Conservation (phyloP, 768 basidiomycete genomes). For the Lyophyllum shimeji region DNA sequence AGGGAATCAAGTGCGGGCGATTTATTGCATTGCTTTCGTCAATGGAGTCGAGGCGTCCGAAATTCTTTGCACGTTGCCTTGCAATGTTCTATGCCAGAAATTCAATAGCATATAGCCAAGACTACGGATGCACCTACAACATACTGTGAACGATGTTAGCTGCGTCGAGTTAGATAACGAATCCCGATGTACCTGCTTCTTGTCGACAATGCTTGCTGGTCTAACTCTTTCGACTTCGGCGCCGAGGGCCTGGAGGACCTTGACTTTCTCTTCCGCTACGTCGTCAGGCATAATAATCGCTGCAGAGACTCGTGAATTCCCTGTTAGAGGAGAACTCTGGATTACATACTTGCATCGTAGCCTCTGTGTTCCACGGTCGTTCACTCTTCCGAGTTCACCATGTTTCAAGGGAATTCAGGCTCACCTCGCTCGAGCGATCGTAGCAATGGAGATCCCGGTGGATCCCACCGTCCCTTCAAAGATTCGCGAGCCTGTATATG, state of each 20-base stretch:
- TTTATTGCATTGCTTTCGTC: slow-evolving; percentile 19
- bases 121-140: slow-evolving; percentile 47
- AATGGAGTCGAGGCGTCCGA: slow-evolving; percentile 48
- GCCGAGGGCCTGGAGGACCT: slow-evolving; percentile 78
- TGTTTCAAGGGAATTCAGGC: slow-evolving; percentile 14
- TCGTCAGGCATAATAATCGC: slow-evolving; percentile 92
- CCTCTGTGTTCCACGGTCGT: slow-evolving; percentile 50
- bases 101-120: neutral
- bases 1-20: slow-evolving; percentile 33
- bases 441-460: slow-evolving; percentile 95
- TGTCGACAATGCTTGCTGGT: slow-evolving; percentile 96
- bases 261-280: slow-evolving; percentile 88
- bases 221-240: slow-evolving; percentile 88
- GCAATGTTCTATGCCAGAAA: slow-evolving; percentile 73
- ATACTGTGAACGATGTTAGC: slow-evolving; percentile 40
- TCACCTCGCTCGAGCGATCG: slow-evolving; percentile 84
- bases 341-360: slow-evolving; percentile 75
- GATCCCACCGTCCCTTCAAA: slow-evolving; percentile 98
- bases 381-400: neutral
- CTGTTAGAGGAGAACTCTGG: neutral
- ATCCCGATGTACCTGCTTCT: slow-evolving; percentile 70
- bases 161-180: neutral
- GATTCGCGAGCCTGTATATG: slow-evolving; percentile 86
- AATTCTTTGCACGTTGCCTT: slow-evolving; percentile 70
- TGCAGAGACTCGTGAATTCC: slow-evolving; percentile 23